Evolutionary conservation across 1,139 yeast species (phyloP), one percentile per base, ranked within the genome.

Genomic region (Spencermartinsiella ligniputridi): DNA sequence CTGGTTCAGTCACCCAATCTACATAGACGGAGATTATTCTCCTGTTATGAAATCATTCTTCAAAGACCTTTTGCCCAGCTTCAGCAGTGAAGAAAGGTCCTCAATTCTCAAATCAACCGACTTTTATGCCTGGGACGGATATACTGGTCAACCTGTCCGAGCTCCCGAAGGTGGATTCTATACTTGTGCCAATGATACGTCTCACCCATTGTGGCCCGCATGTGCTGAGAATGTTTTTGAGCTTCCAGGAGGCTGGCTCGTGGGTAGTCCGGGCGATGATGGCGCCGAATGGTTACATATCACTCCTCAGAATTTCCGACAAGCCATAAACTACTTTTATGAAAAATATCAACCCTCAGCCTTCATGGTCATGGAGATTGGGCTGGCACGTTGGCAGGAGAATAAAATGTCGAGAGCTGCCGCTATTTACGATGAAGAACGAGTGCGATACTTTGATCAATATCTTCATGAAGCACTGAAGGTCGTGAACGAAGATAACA

Each of bases 91-190:
- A 24, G 69, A 68, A 47, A 55, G 58, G 39, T 42, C 45, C 22
- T 46, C 52, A 16, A 55, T 66, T 22, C 45, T 55, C 4, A 56
- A 55, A 16, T 57, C 65, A 1, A 45, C 61, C 3, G 72, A 68
- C 42, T 68, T 64, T 53, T 62, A 64, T 37, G 70, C 71, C 24
- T 57, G 68, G 54, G 71, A 68, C 44, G 64, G 67, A 11, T 68
- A 68, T 49, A 65, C 70, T 12, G 64, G 56, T 3, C 57, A 57
- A 15, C 20, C 29, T 15, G 52, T 57, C 29, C 56, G 52, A 17
- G 58, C 62, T 2, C 6, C 15, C 5, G 52, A 58, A 48, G 37
- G 56, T 46, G 43, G 48, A 18, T 21, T 51, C 50, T 41, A 39
- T 3, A 44, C 50, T 11, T 52, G 55, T 35, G 35, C 40, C 21